Conservation (phyloP, 768 basidiomycete genomes). For the Mycena albidolilacea region DNA sequence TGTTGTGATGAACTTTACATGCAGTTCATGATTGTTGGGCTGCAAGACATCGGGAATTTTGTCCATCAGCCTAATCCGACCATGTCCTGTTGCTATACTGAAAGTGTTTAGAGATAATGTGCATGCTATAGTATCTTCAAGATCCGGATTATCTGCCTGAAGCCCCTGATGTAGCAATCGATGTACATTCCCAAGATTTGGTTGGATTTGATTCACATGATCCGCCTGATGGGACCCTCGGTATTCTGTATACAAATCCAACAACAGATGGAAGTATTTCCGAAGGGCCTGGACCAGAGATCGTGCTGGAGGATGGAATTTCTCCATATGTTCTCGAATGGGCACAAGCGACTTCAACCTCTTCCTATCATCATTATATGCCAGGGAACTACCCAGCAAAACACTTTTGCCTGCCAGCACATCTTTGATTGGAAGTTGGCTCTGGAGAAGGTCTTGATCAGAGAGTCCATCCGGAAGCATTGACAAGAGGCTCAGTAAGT, state of each 20-base stretch:
- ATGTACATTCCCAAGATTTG: not conserved
- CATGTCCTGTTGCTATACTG: not conserved
- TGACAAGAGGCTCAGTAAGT: not conserved
- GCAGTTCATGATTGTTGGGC: not conserved
- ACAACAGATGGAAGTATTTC: not conserved
- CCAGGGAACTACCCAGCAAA: not conserved
- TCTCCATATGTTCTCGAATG: slow-evolving; percentile 1
- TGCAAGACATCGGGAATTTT: not conserved
- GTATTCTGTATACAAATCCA: not conserved
- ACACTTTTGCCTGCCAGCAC: not conserved
- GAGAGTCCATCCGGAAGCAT: slow-evolving; percentile 5
- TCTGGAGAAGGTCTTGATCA: not conserved
- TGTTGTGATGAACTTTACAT: not conserved
- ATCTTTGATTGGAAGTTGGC: not conserved
- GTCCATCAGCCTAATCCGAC: slow-evolving; percentile 3
- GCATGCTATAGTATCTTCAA: not conserved
- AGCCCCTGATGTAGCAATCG: not conserved
- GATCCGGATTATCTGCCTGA: not conserved
- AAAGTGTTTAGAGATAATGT: not conserved
- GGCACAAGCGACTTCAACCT: not conserved
- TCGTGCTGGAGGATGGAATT: not conserved
- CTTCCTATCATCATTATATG: not conserved
- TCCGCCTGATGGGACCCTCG: slow-evolving; percentile 1
- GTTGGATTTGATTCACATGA: not conserved
- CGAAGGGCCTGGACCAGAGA: slow-evolving; percentile 1